phyloP scores from a whole-genome alignment of 2,329 filamentous ascomycete species.

The Albophoma yamanashiensis region DNA sequence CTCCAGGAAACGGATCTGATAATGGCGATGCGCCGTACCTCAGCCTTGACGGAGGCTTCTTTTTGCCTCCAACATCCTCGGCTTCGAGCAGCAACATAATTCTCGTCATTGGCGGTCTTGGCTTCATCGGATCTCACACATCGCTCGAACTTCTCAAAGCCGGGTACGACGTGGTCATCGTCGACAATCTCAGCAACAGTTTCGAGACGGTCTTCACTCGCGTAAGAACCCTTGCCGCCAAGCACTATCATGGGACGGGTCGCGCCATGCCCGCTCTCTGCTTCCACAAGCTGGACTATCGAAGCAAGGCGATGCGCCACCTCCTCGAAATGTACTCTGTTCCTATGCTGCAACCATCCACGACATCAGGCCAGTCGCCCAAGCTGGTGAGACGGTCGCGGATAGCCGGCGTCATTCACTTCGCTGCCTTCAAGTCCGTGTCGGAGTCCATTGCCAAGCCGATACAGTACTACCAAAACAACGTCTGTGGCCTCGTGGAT shows the following conservation, averaged over 20 bases:
- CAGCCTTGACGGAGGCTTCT: not conserved
- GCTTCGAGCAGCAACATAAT: constrained; percentile 14
- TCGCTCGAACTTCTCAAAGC: constrained; percentile 41
- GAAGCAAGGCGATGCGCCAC: constrained; percentile 23
- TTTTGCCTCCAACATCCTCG: not conserved
- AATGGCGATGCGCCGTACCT: constrained; percentile 4
- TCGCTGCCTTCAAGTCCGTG: constrained; percentile 57
- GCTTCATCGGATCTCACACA: constrained; percentile 47
- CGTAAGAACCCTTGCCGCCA: constrained; percentile 11
- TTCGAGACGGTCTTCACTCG: constrained; percentile 15
- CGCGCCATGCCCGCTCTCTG: constrained; percentile 15
- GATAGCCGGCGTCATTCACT: constrained; percentile 56
- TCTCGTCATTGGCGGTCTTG: constrained; percentile 41
- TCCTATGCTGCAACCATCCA: constrained; percentile 3
- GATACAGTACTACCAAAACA: constrained; percentile 57
- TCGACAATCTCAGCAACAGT: constrained; percentile 35
- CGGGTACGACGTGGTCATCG: constrained; percentile 40
- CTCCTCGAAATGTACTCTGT: constrained; percentile 23
- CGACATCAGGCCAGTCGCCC: not conserved
- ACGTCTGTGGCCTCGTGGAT: constrained; percentile 52
- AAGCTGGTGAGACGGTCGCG: constrained; percentile 23
- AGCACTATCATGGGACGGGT: constrained; percentile 13
- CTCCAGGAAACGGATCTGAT: constrained; percentile 7
- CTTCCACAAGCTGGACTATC: constrained; percentile 28
- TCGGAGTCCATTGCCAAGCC: constrained; percentile 50